phyloP scores from a whole-genome alignment of 306 rosid genomes.

The Crotalaria pallida region DNA sequence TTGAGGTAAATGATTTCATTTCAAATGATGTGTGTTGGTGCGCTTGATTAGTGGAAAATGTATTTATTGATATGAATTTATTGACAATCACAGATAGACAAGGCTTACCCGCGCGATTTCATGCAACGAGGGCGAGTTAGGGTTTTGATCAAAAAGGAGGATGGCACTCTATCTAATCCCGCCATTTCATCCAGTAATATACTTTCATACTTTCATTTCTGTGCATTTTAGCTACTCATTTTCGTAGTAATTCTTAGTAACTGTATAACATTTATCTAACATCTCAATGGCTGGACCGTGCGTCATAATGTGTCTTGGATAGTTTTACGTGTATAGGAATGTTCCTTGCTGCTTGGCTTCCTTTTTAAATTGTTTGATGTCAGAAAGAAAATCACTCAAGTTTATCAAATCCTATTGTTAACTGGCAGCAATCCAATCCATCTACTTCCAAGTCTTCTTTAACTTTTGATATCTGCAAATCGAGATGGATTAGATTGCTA shows the following conservation, averaged over 20 bases:
- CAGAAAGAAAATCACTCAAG: not conserved
- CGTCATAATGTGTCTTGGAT: not conserved
- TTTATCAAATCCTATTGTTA: not conserved
- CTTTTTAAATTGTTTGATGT: not conserved
- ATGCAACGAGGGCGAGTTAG: conserved; percentile 88
- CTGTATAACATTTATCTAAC: not conserved
- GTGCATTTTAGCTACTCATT: not conserved
- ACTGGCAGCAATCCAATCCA: not conserved
- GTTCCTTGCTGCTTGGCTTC: not conserved
- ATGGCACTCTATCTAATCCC: conserved; percentile 64
- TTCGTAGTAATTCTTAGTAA: not conserved
- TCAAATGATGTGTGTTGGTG: not conserved
- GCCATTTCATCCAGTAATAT: conserved; percentile 64
- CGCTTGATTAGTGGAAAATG: not conserved
- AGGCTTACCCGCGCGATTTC: conserved; percentile 91
- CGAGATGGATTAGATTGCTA: not conserved
- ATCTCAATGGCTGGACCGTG: not conserved
- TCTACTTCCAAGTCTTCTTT: not conserved
- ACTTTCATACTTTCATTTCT: not conserved
- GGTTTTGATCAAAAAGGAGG: conserved; percentile 69
- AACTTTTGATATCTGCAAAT: not conserved
- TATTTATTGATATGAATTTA: not conserved
- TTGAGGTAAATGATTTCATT: conserved; percentile 44
- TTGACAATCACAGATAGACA: conserved; percentile 48
- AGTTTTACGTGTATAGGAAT: not conserved